Evolutionary conservation across 305 asterid genomes (phyloP), one percentile per base, ranked within the genome.

Genomic region (Petunia hybrid): DNA sequence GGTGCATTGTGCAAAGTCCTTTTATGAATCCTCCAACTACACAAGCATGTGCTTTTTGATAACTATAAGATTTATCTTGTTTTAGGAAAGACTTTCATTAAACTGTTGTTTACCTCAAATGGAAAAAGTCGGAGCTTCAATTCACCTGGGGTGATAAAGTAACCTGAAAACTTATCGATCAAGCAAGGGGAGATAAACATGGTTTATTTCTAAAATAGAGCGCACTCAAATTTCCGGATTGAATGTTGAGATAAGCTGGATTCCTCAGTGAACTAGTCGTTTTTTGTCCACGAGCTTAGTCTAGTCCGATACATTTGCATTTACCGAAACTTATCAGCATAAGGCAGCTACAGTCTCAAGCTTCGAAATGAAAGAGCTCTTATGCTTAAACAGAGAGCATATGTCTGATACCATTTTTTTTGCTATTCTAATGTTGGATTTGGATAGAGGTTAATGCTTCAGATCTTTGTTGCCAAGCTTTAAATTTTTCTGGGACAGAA

Each of bases 401-500:
- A 13, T 36, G 38, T 51, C 35, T 70, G 10, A 51, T 43, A 6
- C 63, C 48, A 51, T 51, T 51, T 8, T 62, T 62, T 45, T 78
- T 31, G 38, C 48, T 43, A 43, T 78, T 42, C 45, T 78, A 39
- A 4, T 46, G 38, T 31, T 39, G 42, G 73, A 9, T 22, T 67
- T 41, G 40, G 35, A 67, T 38, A 38, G 75, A 13, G 56, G 8
- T 51, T 12, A 51, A 51, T 65, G 60, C 3, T 14, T 62, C 46
- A 45, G 45, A 62, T 38, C 31, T 48, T 79, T 63, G 76, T 40
- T 56, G 5, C 64, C 78, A 7, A 64, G 45, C 42, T 82, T 53
- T 57, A 56, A 80, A 55, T 67, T 76, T 13, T 68, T 68, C 70
- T 64, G 56, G 22, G 67, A 65, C 42, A 66, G 76, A 78, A 57